phyloP scores from a whole-genome alignment of 176 grass and related monocot species.

The Oryza nivara region DNA sequence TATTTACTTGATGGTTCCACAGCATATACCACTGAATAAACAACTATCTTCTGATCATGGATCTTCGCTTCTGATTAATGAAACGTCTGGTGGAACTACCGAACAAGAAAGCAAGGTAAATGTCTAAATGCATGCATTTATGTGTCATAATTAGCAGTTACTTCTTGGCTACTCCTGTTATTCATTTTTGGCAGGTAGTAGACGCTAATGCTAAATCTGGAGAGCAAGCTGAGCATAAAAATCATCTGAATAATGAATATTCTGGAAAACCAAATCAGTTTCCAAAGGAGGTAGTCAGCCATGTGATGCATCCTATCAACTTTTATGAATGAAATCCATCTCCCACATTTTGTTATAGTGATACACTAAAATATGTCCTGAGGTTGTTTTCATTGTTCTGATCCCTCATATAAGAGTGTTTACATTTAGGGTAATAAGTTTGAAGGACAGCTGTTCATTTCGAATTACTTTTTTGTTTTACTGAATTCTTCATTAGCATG shows the following conservation, averaged over 20 bases:
- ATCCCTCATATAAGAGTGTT: conserved; percentile 18
- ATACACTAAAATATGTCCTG: conserved; percentile 9
- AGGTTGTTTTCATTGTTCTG: background rate
- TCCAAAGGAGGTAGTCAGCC: conserved; percentile 34
- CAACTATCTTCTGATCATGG: conserved; percentile 57
- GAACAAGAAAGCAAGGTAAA: conserved; percentile 77
- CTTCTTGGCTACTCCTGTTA: conserved; percentile 48
- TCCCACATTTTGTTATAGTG: background rate
- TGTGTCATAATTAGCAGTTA: conserved; percentile 35
- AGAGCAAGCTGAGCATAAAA: conserved; percentile 42
- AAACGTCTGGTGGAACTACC: conserved; percentile 42
- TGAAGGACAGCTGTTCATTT: background rate
- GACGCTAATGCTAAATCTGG: conserved; percentile 52
- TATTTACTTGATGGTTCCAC: conserved; percentile 30
- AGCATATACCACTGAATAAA: conserved; percentile 61
- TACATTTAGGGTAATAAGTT: conserved; percentile 2
- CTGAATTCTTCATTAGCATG: background rate
- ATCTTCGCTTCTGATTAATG: conserved; percentile 54
- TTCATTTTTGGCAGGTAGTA: conserved; percentile 54
- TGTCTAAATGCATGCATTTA: conserved; percentile 31
- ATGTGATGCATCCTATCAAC: conserved; percentile 32
- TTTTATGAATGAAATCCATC: conserved; percentile 37
- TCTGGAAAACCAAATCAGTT: conserved; percentile 46
- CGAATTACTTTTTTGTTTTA: conserved; percentile 3
- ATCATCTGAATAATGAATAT: conserved; percentile 48